Conservation (phyloP, 495 filamentous ascomycete genomes). For the Endocarpon pusillum region DNA sequence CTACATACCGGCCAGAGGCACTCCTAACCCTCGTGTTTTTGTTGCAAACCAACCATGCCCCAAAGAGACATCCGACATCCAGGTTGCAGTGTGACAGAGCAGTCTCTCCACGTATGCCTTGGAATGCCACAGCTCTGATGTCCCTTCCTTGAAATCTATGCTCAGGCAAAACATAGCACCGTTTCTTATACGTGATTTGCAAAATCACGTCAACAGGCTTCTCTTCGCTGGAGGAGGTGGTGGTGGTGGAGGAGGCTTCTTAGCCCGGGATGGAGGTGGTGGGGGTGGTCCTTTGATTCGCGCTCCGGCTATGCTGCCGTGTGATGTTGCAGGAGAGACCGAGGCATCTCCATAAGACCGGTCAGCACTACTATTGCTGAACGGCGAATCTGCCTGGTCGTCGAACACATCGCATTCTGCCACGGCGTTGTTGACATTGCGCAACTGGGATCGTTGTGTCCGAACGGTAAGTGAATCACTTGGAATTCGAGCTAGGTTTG, state of each 20-base stretch:
- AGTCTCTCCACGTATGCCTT: too few species aligned
- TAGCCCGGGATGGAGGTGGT: constrained; percentile 62
- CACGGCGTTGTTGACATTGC: constrained; percentile 26
- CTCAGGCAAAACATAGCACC: too few species aligned
- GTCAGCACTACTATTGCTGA: constrained; percentile 41
- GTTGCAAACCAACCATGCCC: too few species aligned
- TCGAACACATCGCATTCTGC: constrained; percentile 49
- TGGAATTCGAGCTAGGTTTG: constrained; percentile 35
- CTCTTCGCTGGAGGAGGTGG: too few species aligned
- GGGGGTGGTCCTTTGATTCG: constrained; percentile 58
- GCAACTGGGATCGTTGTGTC: constrained; percentile 24
- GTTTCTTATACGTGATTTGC: too few species aligned
- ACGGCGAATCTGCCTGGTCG: constrained; percentile 32
- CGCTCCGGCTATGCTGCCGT: constrained; percentile 42
- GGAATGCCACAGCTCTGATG: too few species aligned
- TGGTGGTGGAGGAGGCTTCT: constrained; percentile 54
- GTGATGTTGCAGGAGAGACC: constrained; percentile 44
- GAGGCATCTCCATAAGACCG: constrained; percentile 34
- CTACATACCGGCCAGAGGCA: too few species aligned
- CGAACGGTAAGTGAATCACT: constrained; percentile 35
- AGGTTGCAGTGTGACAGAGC: too few species aligned
- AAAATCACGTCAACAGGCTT: too few species aligned
- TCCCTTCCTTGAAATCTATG: too few species aligned
- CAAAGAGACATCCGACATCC: too few species aligned
- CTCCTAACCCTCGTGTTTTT: too few species aligned